A percentile compares a stretch with the other conserved stretches of the same genome.
phyloP scores from a whole-genome alignment of 805 yeast genomes.

The Spathaspora sp. region DNA sequence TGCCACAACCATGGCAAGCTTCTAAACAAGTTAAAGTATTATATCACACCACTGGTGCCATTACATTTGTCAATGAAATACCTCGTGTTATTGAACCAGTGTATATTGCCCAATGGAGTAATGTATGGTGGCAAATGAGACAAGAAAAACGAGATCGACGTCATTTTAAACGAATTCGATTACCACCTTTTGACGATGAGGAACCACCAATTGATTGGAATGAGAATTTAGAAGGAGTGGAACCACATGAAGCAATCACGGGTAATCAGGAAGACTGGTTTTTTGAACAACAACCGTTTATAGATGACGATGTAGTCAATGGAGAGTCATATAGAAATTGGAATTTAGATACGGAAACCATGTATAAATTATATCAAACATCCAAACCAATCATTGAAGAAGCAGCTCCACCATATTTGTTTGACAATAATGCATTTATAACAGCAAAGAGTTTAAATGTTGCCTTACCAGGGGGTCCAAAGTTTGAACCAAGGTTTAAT shows the following conservation, averaged over 20 bases:
- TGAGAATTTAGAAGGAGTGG: constrained; percentile 73
- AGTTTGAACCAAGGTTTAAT: constrained; percentile 77
- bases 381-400: constrained; percentile 71
- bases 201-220: constrained; percentile 86
- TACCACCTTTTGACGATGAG: constrained; percentile 97
- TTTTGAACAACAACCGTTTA: constrained; percentile 71
- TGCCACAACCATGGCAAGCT: constrained; percentile 99
- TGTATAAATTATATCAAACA: constrained; percentile 64
- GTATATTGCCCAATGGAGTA: constrained; percentile 93
- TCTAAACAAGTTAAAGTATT: constrained; percentile 80
- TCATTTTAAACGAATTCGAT: constrained; percentile 86
- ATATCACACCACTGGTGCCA: constrained; percentile 90
- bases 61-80: constrained; percentile 88
- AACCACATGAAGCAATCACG: constrained; percentile 68
- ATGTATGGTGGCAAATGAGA: constrained; percentile 90
- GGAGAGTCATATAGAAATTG: constrained; percentile 78
- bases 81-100: constrained; percentile 93
- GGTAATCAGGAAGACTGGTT: constrained; percentile 76
- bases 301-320: constrained; percentile 57
- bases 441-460: constrained; percentile 89
- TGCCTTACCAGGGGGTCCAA: constrained; percentile 94
- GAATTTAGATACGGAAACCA: constrained; percentile 56
- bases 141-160: constrained; percentile 87
- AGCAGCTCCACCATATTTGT: constrained; percentile 59
- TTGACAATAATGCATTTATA: constrained; percentile 74